These are phyloP conservation scores for Cicer pinnatifidum DNA, from an alignment of 306 rosid species.

Conservation along the genomic window DNA sequence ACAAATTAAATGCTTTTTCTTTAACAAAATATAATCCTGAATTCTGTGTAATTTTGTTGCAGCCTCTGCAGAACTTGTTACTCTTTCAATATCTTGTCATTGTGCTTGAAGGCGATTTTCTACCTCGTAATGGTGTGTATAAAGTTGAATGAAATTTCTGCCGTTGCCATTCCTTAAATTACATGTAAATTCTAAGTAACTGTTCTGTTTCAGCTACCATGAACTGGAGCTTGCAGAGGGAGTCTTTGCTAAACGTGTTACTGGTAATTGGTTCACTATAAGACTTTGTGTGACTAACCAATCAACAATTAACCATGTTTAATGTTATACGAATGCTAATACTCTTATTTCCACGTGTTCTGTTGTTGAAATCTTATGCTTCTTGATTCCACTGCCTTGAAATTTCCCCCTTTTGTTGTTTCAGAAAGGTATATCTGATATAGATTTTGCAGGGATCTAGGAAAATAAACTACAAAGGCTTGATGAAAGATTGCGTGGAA, in stretches of 20 bases:
- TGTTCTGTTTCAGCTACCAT: conserved; percentile 63
- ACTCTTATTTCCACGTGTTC: conserved; percentile 16
- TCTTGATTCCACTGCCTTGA: conserved; percentile 32
- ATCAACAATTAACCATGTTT: conserved; percentile 28
- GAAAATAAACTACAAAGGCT: conserved; percentile 68
- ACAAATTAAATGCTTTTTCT: conserved; percentile 5
- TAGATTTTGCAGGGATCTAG: conserved; percentile 71
- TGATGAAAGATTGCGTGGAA: conserved; percentile 69
- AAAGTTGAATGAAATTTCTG: conserved; percentile 50
- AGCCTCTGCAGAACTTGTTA: conserved; percentile 66
- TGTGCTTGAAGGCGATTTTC: conserved; percentile 74
- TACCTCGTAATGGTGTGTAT: conserved; percentile 63
- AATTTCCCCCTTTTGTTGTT: conserved; percentile 26
- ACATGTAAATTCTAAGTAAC: conserved; percentile 42
- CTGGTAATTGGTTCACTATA: conserved; percentile 61
- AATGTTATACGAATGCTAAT: conserved; percentile 11
- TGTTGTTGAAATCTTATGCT: conserved; percentile 40
- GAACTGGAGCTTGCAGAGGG: conserved; percentile 76
- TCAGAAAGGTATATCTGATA: conserved; percentile 37
- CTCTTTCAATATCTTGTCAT: conserved; percentile 79
- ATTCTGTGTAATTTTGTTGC: conserved; percentile 50
- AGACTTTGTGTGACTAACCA: conserved; percentile 38
- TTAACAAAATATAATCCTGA: background rate
- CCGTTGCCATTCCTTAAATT: conserved; percentile 26
- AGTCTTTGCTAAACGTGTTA: conserved; percentile 73